phyloP scores from a whole-genome alignment of 257 asterid genomes.

The Nicotiana sylvestris region DNA sequence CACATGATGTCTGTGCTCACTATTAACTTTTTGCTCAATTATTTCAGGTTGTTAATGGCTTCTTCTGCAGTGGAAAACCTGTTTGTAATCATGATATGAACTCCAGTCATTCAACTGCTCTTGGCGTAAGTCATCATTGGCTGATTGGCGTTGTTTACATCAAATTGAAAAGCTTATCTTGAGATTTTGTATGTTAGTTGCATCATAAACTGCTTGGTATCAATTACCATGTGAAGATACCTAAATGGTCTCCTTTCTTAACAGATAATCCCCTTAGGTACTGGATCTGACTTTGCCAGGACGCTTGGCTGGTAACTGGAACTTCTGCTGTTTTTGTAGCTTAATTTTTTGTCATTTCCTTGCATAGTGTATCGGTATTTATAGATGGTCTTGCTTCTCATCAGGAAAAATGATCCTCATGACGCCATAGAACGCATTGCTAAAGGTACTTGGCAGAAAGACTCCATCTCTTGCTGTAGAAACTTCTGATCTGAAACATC shows the following conservation, averaged over 20 bases:
- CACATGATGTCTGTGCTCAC: not conserved
- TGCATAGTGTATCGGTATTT: slow-evolving; percentile 11
- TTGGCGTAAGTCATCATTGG: slow-evolving; percentile 64
- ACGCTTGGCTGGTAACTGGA: slow-evolving; percentile 76
- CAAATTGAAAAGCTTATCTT: slow-evolving; percentile 2
- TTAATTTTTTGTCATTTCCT: slow-evolving; percentile 7
- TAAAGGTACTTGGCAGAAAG: slow-evolving; percentile 37
- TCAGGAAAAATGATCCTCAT: slow-evolving; percentile 81
- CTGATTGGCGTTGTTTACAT: not conserved
- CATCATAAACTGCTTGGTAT: slow-evolving; percentile 10
- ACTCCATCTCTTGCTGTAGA: not conserved
- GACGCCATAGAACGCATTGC: slow-evolving; percentile 83
- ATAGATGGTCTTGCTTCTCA: slow-evolving; percentile 13
- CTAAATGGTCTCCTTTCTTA: slow-evolving; percentile 27
- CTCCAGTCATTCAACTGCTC: slow-evolving; percentile 51
- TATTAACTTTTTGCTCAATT: not conserved
- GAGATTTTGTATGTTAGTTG: slow-evolving; percentile 12
- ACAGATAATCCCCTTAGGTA: slow-evolving; percentile 90
- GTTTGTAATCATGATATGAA: slow-evolving; percentile 46
- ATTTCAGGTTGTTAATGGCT: slow-evolving; percentile 82
- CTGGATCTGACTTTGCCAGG: slow-evolving; percentile 93
- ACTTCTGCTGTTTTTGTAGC: slow-evolving; percentile 23
- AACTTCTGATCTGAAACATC: not conserved
- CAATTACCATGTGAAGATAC: slow-evolving; percentile 18
- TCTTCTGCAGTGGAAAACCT: slow-evolving; percentile 75